Evolutionary conservation across 192 early-diverging fungal genomes (phyloP).

Genomic region (Umbelopsis isabellina): DNA sequence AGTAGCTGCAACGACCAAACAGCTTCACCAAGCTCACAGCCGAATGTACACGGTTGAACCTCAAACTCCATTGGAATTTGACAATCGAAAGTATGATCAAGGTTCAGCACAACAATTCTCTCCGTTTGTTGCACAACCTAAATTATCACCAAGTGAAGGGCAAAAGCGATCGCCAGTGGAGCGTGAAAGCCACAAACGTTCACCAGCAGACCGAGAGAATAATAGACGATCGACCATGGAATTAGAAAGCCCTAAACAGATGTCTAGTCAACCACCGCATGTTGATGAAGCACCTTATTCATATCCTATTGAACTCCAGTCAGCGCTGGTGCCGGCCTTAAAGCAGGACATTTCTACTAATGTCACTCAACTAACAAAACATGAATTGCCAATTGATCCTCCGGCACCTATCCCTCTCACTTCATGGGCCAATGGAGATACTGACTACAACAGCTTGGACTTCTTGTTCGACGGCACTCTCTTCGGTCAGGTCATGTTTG

Average conservation of each 20-base stretch:
- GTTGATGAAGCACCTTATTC: background rate
- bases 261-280: too few relatives aligned
- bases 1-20: constrained; percentile 26
- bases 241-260: too few relatives aligned
- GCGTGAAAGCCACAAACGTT: too few relatives aligned
- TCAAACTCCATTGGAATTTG: background rate
- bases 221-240: too few relatives aligned
- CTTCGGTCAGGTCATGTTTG: constrained; percentile 40
- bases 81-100: constrained; percentile 12
- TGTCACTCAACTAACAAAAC: background rate
- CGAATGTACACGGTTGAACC: constrained; percentile 27
- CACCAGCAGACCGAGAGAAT: too few relatives aligned
- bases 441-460: constrained; percentile 35
- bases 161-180: too few relatives aligned
- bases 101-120: constrained; percentile 3
- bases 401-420: background rate
- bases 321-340: background rate
- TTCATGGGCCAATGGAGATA: constrained; percentile 2
- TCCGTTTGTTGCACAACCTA: background rate
- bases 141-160: too few relatives aligned
- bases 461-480: constrained; percentile 32
- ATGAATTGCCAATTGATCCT: constrained; percentile 2
- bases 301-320: background rate
- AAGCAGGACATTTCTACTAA: background rate
- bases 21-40: constrained; percentile 29